Evolutionary conservation across 2,329 filamentous ascomycete genomes (phyloP).

Genomic region (Thielaviopsis euricoi): DNA sequence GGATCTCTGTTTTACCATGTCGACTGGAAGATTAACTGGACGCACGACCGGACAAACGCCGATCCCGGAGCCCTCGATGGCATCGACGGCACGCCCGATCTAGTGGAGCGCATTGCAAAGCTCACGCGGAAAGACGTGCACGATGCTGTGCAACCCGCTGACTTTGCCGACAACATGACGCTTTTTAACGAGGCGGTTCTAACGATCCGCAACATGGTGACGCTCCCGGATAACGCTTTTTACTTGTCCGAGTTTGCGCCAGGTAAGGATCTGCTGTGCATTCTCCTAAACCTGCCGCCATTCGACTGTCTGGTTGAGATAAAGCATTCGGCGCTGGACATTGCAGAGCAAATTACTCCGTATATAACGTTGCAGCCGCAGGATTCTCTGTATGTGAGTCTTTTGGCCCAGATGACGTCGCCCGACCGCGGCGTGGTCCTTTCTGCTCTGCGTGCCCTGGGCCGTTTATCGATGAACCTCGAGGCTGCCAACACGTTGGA

Average conservation of each 20-base stretch:
- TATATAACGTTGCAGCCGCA: conserved; percentile 55
- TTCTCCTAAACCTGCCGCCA: conserved; percentile 61
- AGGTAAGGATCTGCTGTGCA: conserved; percentile 66
- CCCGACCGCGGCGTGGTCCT: conserved; percentile 70
- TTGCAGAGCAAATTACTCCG: conserved; percentile 76
- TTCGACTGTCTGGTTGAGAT: conserved; percentile 62
- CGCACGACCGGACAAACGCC: conserved; percentile 29
- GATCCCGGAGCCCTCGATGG: conserved; percentile 29
- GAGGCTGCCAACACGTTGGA: conserved; percentile 63
- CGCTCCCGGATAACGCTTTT: conserved; percentile 71
- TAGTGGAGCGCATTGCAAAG: conserved; percentile 50
- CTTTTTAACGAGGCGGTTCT: conserved; percentile 74
- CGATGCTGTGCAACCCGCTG: conserved; percentile 55
- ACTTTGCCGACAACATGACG: conserved; percentile 53
- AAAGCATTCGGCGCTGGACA: conserved; percentile 81
- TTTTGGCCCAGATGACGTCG: conserved; percentile 48
- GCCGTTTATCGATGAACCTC: conserved; percentile 74
- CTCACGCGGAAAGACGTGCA: conserved; percentile 43
- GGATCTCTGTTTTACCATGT: conserved; percentile 67
- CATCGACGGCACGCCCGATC: conserved; percentile 32
- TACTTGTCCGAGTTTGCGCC: conserved; percentile 63
- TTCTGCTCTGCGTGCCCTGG: conserved; percentile 63
- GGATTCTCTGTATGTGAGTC: conserved; percentile 63
- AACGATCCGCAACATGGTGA: conserved; percentile 91
- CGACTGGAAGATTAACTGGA: conserved; percentile 64